Evolutionary conservation across 2,329 filamentous ascomycete species (phyloP).

Genomic region (Emmonsiellopsis sp.): DNA sequence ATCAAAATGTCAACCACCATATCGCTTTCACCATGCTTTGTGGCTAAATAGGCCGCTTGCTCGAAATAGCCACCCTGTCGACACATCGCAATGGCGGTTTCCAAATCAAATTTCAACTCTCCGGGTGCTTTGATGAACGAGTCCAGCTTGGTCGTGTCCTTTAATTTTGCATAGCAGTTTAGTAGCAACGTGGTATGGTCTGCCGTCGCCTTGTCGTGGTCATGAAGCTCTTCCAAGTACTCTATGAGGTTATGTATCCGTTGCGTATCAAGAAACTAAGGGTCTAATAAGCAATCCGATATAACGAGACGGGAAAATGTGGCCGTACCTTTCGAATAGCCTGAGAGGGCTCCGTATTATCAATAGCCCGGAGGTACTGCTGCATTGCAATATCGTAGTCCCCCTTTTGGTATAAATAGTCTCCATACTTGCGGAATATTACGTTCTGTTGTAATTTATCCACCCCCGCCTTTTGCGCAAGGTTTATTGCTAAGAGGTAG

Average conservation of each 20-base stretch:
- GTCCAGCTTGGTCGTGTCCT: constrained; percentile 93
- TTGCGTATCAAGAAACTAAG: constrained; percentile 86
- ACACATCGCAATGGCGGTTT: constrained; percentile 96
- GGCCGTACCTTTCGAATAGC: constrained; percentile 72
- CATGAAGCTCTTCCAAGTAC: constrained; percentile 91
- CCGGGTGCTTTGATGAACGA: constrained; percentile 93
- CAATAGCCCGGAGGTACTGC: constrained; percentile 91
- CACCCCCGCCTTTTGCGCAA: constrained; percentile 82
- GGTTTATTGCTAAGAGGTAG: constrained; percentile 81
- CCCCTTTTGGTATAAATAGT: constrained; percentile 87
- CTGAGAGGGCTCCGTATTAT: constrained; percentile 91
- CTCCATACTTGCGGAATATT: constrained; percentile 89
- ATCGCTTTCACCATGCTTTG: constrained; percentile 87
- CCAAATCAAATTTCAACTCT: constrained; percentile 90
- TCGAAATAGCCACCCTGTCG: constrained; percentile 94
- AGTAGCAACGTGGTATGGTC: constrained; percentile 91
- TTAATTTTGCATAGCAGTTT: constrained; percentile 96
- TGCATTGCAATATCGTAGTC: constrained; percentile 99
- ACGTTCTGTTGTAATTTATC: constrained; percentile 74
- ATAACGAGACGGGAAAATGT: constrained; percentile 32
- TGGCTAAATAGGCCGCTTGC: constrained; percentile 89
- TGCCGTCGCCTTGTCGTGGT: constrained; percentile 83
- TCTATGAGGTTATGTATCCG: constrained; percentile 95
- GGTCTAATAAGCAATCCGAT: constrained; percentile 10
- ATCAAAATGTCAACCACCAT: constrained; percentile 92